A percentile compares a stretch with the other conserved stretches of the same genome.
Evolutionary conservation across 2,329 filamentous ascomycete species (phyloP).

Genomic region (Ceratocystis variospora): DNA sequence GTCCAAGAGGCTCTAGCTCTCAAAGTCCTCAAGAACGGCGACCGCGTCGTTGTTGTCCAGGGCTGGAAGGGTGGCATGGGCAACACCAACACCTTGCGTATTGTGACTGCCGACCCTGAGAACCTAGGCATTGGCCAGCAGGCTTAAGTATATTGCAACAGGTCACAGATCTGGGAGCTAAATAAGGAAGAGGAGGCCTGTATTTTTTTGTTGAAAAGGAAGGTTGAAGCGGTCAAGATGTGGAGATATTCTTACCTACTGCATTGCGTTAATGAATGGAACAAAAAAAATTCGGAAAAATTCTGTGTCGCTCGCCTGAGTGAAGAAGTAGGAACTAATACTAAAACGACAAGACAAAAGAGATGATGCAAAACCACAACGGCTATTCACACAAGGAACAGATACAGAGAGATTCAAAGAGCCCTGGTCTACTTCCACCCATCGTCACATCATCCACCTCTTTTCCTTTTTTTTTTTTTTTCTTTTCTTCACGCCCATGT

Average conservation of each 20-base stretch:
- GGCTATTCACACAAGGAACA: too few relatives aligned
- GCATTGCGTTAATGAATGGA: slow-evolving; percentile 10
- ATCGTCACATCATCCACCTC: too few relatives aligned
- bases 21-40: slow-evolving; percentile 56
- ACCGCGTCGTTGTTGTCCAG: slow-evolving; percentile 71
- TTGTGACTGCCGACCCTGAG: slow-evolving; percentile 46
- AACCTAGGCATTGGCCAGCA: slow-evolving; percentile 42
- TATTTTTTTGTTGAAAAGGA: slow-evolving; percentile 1
- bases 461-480: too few relatives aligned
- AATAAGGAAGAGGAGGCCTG: neutral
- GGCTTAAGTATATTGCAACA: slow-evolving; percentile 7
- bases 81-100: slow-evolving; percentile 70
- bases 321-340: too few relatives aligned
- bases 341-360: too few relatives aligned
- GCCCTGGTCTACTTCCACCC: too few relatives aligned
- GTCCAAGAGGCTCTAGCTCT: slow-evolving; percentile 77
- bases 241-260: slow-evolving; percentile 1
- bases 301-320: neutral
- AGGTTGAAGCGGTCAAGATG: neutral
- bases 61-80: slow-evolving; percentile 87
- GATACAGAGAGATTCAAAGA: too few relatives aligned
- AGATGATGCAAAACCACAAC: too few relatives aligned
- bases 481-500: too few relatives aligned
- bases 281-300: slow-evolving; percentile 7
- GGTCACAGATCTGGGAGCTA: neutral